These are phyloP conservation scores for Singerocomus rubriflavus DNA, from an alignment of 1,284 basidiomycete species.

Conservation along the genomic window DNA sequence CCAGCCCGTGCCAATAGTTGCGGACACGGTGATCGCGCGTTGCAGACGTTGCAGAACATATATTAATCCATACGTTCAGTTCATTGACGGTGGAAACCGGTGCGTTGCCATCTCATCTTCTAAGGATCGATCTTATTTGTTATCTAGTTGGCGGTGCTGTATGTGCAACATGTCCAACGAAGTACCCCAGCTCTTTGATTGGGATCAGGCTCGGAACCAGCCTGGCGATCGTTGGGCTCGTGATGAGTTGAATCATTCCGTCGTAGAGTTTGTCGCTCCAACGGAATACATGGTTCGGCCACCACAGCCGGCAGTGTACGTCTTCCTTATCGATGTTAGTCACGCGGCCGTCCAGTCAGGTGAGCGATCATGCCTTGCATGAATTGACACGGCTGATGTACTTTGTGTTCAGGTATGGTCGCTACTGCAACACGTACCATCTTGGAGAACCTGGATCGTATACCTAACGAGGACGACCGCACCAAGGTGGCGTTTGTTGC, in stretches of 20 bases:
- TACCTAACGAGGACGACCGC: slow-evolving; percentile 92
- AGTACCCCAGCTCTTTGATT: slow-evolving; percentile 98
- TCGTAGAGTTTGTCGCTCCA: slow-evolving; percentile 96
- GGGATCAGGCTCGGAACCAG: slow-evolving; percentile 92
- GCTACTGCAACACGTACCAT: slow-evolving; percentile 96
- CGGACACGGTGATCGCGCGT: slow-evolving; percentile 95
- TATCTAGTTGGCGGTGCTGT: slow-evolving; percentile 89
- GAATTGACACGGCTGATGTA: background rate
- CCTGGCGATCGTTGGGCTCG: slow-evolving; percentile 95
- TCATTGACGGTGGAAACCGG: slow-evolving; percentile 97
- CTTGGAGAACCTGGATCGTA: slow-evolving; percentile 90
- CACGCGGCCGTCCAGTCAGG: slow-evolving; percentile 88
- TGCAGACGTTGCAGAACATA: slow-evolving; percentile 97
- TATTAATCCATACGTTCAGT: slow-evolving; percentile 98
- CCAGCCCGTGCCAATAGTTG: slow-evolving; percentile 81
- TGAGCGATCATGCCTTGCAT: slow-evolving; percentile 26
- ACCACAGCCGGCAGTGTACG: slow-evolving; percentile 95
- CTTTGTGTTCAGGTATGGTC: slow-evolving; percentile 75
- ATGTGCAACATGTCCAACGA: slow-evolving; percentile 99
- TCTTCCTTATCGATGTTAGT: slow-evolving; percentile 97
- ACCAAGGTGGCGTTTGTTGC: slow-evolving; percentile 94
- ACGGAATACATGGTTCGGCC: slow-evolving; percentile 99
- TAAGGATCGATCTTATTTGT: slow-evolving; percentile 8
- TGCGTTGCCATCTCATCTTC: slow-evolving; percentile 32
- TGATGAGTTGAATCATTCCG: slow-evolving; percentile 89